phyloP scores from a whole-genome alignment of 2,329 filamentous ascomycete species.

The Colletotrichum echinochloae region DNA sequence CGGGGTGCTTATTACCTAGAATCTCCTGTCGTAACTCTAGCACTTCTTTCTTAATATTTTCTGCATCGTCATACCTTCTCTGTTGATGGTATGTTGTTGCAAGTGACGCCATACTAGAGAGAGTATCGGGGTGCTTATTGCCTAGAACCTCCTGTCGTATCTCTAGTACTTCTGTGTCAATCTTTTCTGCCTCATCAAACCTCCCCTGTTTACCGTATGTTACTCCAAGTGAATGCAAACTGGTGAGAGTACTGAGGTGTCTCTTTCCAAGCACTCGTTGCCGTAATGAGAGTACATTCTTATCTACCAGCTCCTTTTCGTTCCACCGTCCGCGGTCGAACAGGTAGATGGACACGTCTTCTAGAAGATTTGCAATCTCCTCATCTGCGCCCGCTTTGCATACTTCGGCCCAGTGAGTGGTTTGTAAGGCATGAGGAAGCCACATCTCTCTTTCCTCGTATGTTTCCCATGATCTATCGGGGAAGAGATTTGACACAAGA shows the following conservation, averaged over 20 bases:
- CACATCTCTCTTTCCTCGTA: neutral
- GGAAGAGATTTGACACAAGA: neutral
- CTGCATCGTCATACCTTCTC: neutral
- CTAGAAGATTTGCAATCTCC: neutral
- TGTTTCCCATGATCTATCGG: neutral
- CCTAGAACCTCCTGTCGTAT: neutral
- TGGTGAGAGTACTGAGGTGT: neutral
- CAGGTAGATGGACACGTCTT: accelerated
- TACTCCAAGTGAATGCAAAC: neutral
- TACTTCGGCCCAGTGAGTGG: neutral
- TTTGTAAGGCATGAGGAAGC: neutral
- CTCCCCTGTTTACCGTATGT: neutral
- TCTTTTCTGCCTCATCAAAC: neutral
- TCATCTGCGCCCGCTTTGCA: neutral
- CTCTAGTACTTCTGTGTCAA: neutral
- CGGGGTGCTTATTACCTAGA: no score
- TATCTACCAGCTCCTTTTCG: neutral
- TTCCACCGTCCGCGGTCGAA: neutral
- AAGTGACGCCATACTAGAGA: neutral
- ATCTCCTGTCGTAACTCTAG: neutral
- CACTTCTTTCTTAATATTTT: neutral
- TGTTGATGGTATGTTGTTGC: neutral
- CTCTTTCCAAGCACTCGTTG: neutral
- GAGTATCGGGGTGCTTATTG: neutral
- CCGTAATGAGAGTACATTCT: neutral